Evolutionary conservation across 805 yeast genomes (phyloP).

Genomic region (Metschnikowia koreensis): DNA sequence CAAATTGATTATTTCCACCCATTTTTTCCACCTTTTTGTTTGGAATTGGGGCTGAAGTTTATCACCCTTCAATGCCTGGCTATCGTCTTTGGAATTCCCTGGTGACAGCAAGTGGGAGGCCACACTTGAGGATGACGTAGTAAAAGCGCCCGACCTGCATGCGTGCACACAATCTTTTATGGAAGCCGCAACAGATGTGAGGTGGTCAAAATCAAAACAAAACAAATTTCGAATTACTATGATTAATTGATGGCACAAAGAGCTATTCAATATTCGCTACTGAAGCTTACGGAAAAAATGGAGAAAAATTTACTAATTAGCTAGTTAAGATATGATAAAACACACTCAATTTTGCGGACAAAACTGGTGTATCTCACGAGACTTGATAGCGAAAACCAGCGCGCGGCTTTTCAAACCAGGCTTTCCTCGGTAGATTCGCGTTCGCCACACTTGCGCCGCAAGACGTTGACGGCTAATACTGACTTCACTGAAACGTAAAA

Average conservation of each 20-base stretch:
- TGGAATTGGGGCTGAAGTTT: no score
- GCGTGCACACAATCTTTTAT: neutral
- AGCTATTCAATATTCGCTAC: neutral
- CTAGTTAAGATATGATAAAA: no score
- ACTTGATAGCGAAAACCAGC: neutral
- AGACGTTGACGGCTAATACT: neutral
- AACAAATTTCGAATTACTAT: neutral
- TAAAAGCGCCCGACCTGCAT: constrained; percentile 2
- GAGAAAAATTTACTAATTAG: neutral
- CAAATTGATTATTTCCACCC: no score
- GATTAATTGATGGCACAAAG: neutral
- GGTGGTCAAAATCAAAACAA: neutral
- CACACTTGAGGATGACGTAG: constrained; percentile 2
- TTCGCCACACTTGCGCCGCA: neutral
- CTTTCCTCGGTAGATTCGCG: neutral
- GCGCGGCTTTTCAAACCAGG: neutral
- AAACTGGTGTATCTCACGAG: no score
- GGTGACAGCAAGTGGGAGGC: constrained; percentile 3
- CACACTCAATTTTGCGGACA: no score
- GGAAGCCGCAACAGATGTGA: constrained; percentile 6
- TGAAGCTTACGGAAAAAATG: neutral
- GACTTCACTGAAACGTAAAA: neutral
- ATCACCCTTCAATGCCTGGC: no score
- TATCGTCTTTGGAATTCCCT: neutral
- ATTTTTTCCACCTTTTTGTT: no score